Evolutionary conservation across 2,329 filamentous ascomycete genomes (phyloP), one percentile per base, ranked within the genome.

Genomic region (Pseudopithomyces maydicus): DNA sequence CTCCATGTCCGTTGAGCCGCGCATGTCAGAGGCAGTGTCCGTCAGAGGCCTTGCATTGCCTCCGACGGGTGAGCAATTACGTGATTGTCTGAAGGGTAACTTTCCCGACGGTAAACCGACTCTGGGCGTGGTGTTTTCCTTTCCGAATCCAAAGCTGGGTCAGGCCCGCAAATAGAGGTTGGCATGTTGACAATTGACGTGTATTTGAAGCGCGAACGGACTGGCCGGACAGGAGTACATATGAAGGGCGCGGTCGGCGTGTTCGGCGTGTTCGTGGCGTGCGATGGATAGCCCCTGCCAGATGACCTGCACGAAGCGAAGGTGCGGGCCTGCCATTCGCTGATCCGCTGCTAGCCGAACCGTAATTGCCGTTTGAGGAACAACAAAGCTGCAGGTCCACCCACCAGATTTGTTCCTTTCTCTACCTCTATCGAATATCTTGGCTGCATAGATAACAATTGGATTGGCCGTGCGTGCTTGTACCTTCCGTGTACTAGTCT

Each of bases 321-420:
- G 58, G 62, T 66, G 56, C 42, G 36, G 20, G 39, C 43, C 23
- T 59, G 38, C 41, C 54, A 61, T 67, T 62, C 54, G 64, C 67
- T 58, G 55, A 64, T 68, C 72, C 72, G 71, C 72, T 50, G 52
- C 63, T 74, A 74, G 66, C 72, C 70, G 72, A 41, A 61, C 61
- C 65, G 48, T 19, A 41, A 33, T 51, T 51, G 12, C 38, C 50
- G 56, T 66, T 62, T 29, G 36, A 59, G 62, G 48, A 65, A 58
- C 32, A 26, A 49, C 52, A 57, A 58, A 57, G 50, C 62, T 62
- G 61, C 63, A 62, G 44, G 61, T 57, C 49, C 22, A 6, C 15
- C 46, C 53, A 55, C 56, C 43, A 35, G 44, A 42, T 38, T 55
- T 26, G 33, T 33, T 26, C 17, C 11, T 42, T 22, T 23, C 22